Percentiles rank a stretch among this genome's conserved stretches.
Conservation (phyloP, 73 alveolate genomes). For the Paramecium sonneborni region DNA sequence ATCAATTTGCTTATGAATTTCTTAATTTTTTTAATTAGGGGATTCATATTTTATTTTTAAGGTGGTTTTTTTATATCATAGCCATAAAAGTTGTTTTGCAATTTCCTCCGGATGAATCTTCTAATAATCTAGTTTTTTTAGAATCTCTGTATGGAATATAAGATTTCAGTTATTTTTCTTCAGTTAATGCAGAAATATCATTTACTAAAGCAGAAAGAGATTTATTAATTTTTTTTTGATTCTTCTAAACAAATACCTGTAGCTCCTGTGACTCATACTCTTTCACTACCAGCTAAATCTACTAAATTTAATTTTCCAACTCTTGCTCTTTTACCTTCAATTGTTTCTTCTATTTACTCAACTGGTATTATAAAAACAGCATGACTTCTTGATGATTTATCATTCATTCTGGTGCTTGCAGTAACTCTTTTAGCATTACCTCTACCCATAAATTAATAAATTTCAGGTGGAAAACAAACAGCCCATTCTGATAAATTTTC, state of each 20-base stretch:
- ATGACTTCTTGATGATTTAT: constrained; percentile 92
- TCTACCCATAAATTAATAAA: constrained; percentile 82
- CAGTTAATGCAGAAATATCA: constrained; percentile 81
- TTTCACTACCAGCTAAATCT: constrained; percentile 90
- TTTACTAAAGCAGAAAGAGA: constrained; percentile 85
- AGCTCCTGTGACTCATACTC: constrained; percentile 77
- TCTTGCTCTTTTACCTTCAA: constrained; percentile 59
- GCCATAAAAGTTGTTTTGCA: constrained; percentile 71
- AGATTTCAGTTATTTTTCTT: constrained; percentile 67
- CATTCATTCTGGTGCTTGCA: constrained; percentile 95
- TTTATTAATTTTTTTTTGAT: constrained; percentile 82
- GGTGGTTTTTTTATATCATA: constrained; percentile 59
- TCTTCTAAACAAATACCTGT: constrained; percentile 82
- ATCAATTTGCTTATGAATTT: neutral
- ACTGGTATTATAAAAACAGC: constrained; percentile 95
- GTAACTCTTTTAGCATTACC: constrained; percentile 91
- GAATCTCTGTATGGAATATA: constrained; percentile 88
- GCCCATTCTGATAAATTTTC: constrained; percentile 97
- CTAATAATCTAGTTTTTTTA: constrained; percentile 82
- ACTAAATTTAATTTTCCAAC: constrained; percentile 83
- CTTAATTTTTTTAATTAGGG: no score
- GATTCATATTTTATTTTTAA: no score
- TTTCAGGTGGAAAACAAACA: constrained; percentile 91
- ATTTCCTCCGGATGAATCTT: constrained; percentile 91
- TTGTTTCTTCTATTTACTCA: constrained; percentile 73